Evolutionary conservation across 2,329 filamentous ascomycete species (phyloP).

Genomic region (Bimuria novae-zelandiae): DNA sequence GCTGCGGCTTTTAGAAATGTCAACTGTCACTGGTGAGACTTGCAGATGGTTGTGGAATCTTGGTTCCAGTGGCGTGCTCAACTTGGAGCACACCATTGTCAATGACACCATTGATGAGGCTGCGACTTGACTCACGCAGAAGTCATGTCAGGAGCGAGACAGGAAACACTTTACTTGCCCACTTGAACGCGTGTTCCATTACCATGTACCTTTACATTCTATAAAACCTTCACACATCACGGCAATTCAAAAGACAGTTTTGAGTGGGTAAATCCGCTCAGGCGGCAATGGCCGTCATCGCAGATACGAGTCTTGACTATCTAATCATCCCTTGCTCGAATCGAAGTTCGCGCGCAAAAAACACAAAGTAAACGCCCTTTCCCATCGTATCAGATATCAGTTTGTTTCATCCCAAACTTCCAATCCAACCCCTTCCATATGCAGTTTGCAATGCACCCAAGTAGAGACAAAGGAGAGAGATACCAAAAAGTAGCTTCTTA

Average conservation of each 20-base stretch:
- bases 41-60: neutral
- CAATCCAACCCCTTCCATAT: slow-evolving; percentile 24
- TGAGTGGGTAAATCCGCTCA: slow-evolving; percentile 46
- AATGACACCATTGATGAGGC: slow-evolving; percentile 2
- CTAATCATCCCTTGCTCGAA: slow-evolving; percentile 44
- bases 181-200: too few relatives aligned
- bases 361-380: slow-evolving; percentile 9
- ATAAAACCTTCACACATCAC: neutral
- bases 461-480: slow-evolving; percentile 39
- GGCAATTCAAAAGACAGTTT: slow-evolving; percentile 9
- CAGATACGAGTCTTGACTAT: slow-evolving; percentile 49
- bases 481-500: slow-evolving; percentile 29
- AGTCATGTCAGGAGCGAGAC: neutral
- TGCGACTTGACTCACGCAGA: neutral
- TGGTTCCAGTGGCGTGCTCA: neutral
- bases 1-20: too few relatives aligned
- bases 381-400: slow-evolving; percentile 7
- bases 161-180: too few relatives aligned
- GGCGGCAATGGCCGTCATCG: slow-evolving; percentile 28
- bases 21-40: neutral
- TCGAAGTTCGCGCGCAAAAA: slow-evolving; percentile 12
- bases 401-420: slow-evolving; percentile 24
- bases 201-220: too few relatives aligned
- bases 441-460: slow-evolving; percentile 31
- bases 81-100: neutral